Conservation (phyloP, 2,329 filamentous ascomycete species). For the Fusarium euwallaceae region DNA sequence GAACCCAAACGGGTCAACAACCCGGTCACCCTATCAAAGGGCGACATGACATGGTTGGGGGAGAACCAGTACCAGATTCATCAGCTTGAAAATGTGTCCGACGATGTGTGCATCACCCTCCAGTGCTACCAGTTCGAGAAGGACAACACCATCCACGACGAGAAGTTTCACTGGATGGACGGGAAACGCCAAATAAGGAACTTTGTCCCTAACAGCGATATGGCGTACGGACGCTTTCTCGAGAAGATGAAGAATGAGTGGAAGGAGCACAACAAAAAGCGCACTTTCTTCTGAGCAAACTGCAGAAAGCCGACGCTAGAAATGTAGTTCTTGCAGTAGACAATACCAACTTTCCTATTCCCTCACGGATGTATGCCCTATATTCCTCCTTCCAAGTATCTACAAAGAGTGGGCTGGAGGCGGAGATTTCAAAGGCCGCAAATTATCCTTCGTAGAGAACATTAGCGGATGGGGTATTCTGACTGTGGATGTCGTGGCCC, state of each 20-base stretch:
- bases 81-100: background rate
- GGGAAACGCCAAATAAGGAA: background rate
- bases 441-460: no score
- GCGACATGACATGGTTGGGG: background rate
- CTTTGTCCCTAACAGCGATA: background rate
- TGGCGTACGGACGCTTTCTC: background rate
- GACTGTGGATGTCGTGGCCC: no score
- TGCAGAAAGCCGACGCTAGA: no score
- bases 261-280: no score
- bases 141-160: background rate
- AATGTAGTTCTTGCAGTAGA: no score
- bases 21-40: background rate
- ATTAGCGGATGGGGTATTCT: no score
- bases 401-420: background rate
- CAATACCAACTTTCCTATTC: no score
- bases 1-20: background rate
- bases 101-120: constrained; percentile 4
- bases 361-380: no score
- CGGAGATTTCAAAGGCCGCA: background rate
- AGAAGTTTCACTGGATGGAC: background rate
- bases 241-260: background rate
- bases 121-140: constrained; percentile 4
- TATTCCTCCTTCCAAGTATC: no score
- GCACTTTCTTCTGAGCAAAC: no score
- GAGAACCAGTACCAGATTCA: constrained; percentile 4